A percentile compares a stretch with the other conserved stretches of the same genome.
These are phyloP conservation scores for Linnemannia exigua DNA, from an alignment of 192 early-diverging fungal species.

Conservation along the genomic window DNA sequence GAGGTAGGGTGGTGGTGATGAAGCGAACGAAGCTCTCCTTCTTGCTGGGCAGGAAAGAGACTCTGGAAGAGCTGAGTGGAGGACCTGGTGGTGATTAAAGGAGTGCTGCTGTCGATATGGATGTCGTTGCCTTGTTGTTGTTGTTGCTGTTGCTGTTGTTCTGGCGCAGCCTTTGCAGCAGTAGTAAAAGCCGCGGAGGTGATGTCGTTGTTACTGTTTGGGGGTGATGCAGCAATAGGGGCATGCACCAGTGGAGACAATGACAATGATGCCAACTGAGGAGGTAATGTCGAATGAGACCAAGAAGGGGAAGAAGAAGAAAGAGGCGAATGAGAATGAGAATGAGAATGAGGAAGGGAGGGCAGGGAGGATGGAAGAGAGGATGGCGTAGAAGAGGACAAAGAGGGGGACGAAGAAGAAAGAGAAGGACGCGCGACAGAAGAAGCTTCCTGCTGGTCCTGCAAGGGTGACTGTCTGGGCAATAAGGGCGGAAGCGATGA, in stretches of 20 bases:
- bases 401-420: neutral
- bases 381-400: neutral
- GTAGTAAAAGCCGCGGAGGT: neutral
- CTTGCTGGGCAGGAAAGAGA: neutral
- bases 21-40: neutral
- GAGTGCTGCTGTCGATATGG: neutral
- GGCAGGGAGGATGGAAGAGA: neutral
- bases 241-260: neutral
- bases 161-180: neutral
- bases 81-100: neutral
- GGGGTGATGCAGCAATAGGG: neutral
- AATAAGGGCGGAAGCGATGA: neutral
- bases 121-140: neutral
- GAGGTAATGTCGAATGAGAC: neutral
- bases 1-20: neutral
- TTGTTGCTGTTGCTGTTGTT: neutral
- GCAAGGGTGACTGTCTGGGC: neutral
- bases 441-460: neutral
- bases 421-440: neutral
- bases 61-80: neutral
- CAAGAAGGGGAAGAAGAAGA: neutral
- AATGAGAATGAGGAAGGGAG: neutral
- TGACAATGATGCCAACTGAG: constrained; percentile 4
- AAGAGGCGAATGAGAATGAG: neutral
- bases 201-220: neutral